Evolutionary conservation across 345 rosid genomes (phyloP), one percentile per base, ranked within the genome.

Genomic region (Eucalyptus sp.): DNA sequence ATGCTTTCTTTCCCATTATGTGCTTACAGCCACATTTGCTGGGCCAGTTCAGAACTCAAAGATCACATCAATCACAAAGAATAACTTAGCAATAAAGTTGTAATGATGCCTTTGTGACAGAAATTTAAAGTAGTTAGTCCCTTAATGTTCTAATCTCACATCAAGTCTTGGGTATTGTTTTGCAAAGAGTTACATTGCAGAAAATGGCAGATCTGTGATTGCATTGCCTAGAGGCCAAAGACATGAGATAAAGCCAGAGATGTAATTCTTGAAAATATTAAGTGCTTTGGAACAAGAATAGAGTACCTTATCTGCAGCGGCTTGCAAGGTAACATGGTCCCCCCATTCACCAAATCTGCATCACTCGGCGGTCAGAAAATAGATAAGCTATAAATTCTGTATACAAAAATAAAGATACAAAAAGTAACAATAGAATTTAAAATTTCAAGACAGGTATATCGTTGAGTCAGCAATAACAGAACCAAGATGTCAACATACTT

Each of bases 291-390:
- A 49, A n/a, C 90, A 86, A 85, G 88, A 46, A 91, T 50, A 86
- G 44, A 86, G 84, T 48, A 96, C 99, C 96, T 94, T 96, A 91
- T 97, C 99, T 64, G 99, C 99, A 80, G 99, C 99, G 83, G 99
- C 98, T 95, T 97, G 99, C 89, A 97, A 91, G 60, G 98, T 97
- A 44, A 97, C 91, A 91, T 97, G 99, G 90, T 97, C 99, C 46
- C 98, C 99, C 99, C 98, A 97, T 91, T 97, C 99, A 88, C 98
- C 99, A 91, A 92, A 88, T 91, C 99, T 96, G 93, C 91, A 92
- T 49, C 88, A 93, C 87, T 29, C 89, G 86, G 79, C 8, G 51
- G 64, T 87, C 80, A 85, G 83, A 87, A 41, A 50, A 66, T 29
- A 86, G 83, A 89, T 76, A 76, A 76, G 14, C 83, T 6, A 76